These are phyloP conservation scores for Nigrospora oryzae DNA, from an alignment of 2,329 filamentous ascomycete genomes.

Conservation along the genomic window DNA sequence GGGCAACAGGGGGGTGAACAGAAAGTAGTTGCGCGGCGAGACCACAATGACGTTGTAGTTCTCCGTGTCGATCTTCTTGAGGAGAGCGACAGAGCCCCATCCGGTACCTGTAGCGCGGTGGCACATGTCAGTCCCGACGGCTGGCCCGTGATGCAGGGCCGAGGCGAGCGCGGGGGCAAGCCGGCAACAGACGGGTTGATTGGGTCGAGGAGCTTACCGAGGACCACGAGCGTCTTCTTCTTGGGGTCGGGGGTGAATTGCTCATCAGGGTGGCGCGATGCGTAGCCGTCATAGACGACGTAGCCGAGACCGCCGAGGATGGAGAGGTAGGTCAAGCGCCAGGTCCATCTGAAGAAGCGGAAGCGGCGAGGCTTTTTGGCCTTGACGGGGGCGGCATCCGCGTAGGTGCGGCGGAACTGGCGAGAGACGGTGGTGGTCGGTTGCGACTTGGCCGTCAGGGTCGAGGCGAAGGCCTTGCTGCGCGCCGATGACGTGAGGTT, in stretches of 20 bases:
- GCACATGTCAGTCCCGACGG: conserved; percentile 12
- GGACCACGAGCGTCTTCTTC: conserved; percentile 95
- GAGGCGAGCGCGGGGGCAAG: too few species aligned
- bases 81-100: conserved; percentile 88
- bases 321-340: conserved; percentile 75
- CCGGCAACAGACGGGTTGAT: too few species aligned
- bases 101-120: conserved; percentile 61
- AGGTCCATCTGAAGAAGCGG: conserved; percentile 68
- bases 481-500: conserved; percentile 18
- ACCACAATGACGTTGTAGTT: conserved; percentile 99
- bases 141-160: too few species aligned
- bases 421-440: conserved; percentile 19
- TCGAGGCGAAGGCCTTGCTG: conserved; percentile 17
- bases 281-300: conserved; percentile 74
- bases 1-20: conserved; percentile 94
- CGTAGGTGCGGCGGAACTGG: conserved; percentile 37
- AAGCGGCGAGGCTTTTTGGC: conserved; percentile 49
- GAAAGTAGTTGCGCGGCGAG: conserved; percentile 98
- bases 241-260: conserved; percentile 71
- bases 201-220: conserved; percentile 52
- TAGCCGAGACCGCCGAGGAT: conserved; percentile 61
- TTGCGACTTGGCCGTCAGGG: conserved; percentile 25
- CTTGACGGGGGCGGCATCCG: conserved; percentile 39
- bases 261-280: conserved; percentile 70
- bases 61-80: conserved; percentile 97